Base-by-base conservation (phyloP, 441 rosid genomes). In the Mallotus repandus region DNA sequence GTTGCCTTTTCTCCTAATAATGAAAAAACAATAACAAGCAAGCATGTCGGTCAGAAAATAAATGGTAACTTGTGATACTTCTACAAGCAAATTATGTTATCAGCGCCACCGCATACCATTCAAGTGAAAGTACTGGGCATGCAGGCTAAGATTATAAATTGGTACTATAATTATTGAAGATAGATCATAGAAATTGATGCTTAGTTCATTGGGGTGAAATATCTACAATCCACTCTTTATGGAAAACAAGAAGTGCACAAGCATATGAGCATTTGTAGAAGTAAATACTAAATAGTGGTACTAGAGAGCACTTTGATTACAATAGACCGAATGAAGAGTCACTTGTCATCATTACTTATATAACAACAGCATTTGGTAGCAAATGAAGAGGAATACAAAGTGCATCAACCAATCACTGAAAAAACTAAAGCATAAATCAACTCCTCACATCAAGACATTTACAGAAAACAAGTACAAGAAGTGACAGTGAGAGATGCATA, bases 1-100 rank as follows among this genome's bases (percentile, higher is more conserved):
- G 98, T 73, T 95, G 98, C 58, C 99, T 88, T 85, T 91, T 92
- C 89, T 95, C 96, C 98, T 95, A 75, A 73, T 38, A 74, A 74
- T 55, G 67, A 80, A 66, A 73, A 9, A 68, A 22, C 14, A 73
- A 22, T 45, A 59, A 66, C 46, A 64, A 8, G 7, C 22, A 29
- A 57, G 5, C 10, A 66, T 69, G 56, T 61, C 63, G 66, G 57
- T 45, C 38, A 32, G 41, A 13, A 52, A 69, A 19, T 48, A 21
- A 22, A 66, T 59, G 54, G n/a, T 49, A 68, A 19, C 22, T 3
- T 14, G 25, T 29, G 55, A 56, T 19, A 22, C 68, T 63, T 74
- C 50, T 29, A 73, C 43, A 68, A 71, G 18, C 45, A 59, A 29
- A 58, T 56, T 43, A 8, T 69, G 4, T 48, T 58, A 56, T 58